phyloP scores from a whole-genome alignment of 2,329 filamentous ascomycete genomes.

The Neonectria sp. region DNA sequence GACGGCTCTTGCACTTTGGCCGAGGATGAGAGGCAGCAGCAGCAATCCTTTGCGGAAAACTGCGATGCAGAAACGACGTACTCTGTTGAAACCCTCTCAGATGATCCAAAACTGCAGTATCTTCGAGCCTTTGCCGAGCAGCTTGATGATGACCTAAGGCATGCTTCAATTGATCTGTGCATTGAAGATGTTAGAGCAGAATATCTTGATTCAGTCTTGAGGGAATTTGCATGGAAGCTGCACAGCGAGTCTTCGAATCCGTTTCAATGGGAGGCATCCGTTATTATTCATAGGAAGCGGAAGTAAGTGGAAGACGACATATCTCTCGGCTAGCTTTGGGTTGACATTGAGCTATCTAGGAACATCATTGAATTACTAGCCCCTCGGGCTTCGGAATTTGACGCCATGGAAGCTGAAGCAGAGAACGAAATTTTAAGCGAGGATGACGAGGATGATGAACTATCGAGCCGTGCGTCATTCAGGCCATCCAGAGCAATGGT shows the following conservation, averaged over 20 bases:
- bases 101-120: too few relatives aligned
- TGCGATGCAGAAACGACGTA: too few relatives aligned
- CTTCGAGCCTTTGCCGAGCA: background rate
- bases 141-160: background rate
- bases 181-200: background rate
- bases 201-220: background rate
- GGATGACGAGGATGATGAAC: background rate
- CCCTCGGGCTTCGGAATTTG: background rate
- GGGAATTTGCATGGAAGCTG: constrained; percentile 1
- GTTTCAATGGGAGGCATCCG: background rate
- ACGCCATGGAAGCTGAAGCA: background rate
- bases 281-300: background rate
- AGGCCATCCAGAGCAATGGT: background rate
- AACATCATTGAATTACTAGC: background rate
- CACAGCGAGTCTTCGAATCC: background rate
- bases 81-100: too few relatives aligned
- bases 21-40: too few relatives aligned
- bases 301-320: background rate
- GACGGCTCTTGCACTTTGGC: too few relatives aligned
- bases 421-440: background rate
- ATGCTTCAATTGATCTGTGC: background rate
- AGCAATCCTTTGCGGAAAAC: too few relatives aligned
- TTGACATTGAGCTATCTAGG: background rate
- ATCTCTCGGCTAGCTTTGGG: background rate
- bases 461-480: background rate